Conservation (phyloP, 257 asterid species). For the Gentiana straminea region DNA sequence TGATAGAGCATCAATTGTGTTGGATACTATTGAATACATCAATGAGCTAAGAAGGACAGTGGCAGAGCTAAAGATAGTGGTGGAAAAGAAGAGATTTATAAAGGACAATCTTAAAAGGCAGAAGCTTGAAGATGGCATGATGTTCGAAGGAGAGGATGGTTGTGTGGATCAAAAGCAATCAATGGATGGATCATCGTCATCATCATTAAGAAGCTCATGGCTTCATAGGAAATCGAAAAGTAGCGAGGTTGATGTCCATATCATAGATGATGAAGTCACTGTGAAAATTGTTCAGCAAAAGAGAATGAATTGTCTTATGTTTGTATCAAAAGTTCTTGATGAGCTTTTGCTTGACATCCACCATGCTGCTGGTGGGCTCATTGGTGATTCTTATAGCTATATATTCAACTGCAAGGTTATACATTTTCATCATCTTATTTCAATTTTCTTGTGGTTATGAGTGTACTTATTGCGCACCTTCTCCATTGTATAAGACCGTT, state of each 20-base stretch:
- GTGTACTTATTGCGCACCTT: too few species aligned
- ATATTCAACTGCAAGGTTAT: conserved; percentile 75
- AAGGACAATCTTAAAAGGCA: conserved; percentile 48
- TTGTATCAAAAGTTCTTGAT: conserved; percentile 68
- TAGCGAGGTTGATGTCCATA: conserved; percentile 76
- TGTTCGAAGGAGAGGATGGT: conserved; percentile 30
- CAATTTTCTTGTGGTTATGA: neutral
- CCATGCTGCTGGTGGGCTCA: conserved; percentile 88
- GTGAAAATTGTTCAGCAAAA: conserved; percentile 84
- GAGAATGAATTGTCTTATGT: conserved; percentile 64
- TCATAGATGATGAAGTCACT: conserved; percentile 69
- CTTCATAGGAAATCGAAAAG: conserved; percentile 69
- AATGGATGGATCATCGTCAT: conserved; percentile 20
- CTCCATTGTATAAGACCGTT: too few species aligned
- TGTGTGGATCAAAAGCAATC: conserved; percentile 24
- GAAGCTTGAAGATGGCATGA: conserved; percentile 15
- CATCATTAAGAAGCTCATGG: conserved; percentile 68
- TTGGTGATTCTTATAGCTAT: conserved; percentile 77
- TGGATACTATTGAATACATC: conserved; percentile 25
- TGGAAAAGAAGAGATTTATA: conserved; percentile 60
- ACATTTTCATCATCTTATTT: neutral
- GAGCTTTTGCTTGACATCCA: conserved; percentile 79
- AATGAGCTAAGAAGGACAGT: conserved; percentile 24
- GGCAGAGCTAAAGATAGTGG: conserved; percentile 17
- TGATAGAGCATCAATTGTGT: conserved; percentile 22